Conservation (phyloP, 169 alveolate species). For the Fabrea salina region DNA sequence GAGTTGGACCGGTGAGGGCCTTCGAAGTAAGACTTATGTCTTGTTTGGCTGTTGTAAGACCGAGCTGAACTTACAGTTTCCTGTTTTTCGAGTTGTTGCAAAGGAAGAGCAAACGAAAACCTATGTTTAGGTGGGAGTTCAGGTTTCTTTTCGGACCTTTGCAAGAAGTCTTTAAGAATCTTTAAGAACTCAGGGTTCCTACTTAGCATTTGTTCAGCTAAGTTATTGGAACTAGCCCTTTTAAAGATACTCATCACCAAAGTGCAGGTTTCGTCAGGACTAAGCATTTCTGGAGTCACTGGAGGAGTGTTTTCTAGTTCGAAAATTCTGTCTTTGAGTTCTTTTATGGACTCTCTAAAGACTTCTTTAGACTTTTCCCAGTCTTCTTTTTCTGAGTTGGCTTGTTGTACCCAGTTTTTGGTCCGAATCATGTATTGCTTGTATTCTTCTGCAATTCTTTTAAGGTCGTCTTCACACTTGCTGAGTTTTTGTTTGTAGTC, state of each 20-base stretch:
- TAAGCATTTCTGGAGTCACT: constrained; percentile 26
- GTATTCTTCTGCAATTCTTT: background rate
- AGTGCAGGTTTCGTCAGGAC: constrained; percentile 16
- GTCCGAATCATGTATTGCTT: background rate
- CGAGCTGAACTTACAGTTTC: too few relatives aligned
- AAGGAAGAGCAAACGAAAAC: too few relatives aligned
- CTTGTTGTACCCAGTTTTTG: constrained; percentile 3
- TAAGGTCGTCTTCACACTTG: constrained; percentile 16
- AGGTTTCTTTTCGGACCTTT: too few relatives aligned
- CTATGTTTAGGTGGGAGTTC: too few relatives aligned
- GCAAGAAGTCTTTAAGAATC: background rate
- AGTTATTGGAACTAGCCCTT: background rate
- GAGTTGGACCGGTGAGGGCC: too few relatives aligned
- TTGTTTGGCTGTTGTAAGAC: too few relatives aligned
- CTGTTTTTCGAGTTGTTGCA: too few relatives aligned
- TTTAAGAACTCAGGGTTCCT: background rate
- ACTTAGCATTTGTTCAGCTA: background rate
- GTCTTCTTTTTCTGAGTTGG: background rate
- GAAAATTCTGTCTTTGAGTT: background rate
- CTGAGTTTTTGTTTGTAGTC: background rate
- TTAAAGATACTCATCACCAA: constrained; percentile 14
- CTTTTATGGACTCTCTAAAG: background rate
- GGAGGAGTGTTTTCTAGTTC: background rate
- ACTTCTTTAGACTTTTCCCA: background rate
- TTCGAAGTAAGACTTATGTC: too few relatives aligned